phyloP scores from a whole-genome alignment of 176 grass and related monocot genomes.

The Saccharum officinarum region DNA sequence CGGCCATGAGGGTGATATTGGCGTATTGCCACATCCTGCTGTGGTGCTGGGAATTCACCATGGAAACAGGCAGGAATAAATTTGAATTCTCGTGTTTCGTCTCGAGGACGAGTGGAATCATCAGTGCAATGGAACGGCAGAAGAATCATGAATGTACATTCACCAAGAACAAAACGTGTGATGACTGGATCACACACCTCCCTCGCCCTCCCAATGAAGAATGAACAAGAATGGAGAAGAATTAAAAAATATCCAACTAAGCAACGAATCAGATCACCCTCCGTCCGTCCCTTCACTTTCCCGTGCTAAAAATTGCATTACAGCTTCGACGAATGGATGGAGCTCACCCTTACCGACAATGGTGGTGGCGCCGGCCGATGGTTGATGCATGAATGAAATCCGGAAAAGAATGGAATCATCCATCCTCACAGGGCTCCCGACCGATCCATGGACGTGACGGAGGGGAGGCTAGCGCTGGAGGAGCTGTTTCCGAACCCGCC shows the following conservation, averaged over 20 bases:
- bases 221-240: neutral
- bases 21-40: too few relatives aligned
- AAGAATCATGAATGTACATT: slow-evolving; percentile 31
- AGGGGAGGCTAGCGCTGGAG: slow-evolving; percentile 55
- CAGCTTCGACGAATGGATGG: neutral
- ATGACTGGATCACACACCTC: neutral
- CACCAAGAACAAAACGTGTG: slow-evolving; percentile 33
- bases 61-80: too few relatives aligned
- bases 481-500: slow-evolving; percentile 42
- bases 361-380: too few relatives aligned
- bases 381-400: too few relatives aligned
- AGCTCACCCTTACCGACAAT: too few relatives aligned
- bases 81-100: neutral
- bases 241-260: slow-evolving; percentile 30
- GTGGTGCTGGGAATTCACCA: too few relatives aligned
- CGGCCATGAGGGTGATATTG: too few relatives aligned
- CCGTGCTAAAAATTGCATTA: slow-evolving; percentile 31
- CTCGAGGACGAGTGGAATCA: neutral
- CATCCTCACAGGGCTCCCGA: neutral
- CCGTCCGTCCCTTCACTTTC: neutral
- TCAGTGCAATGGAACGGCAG: neutral
- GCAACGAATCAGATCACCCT: slow-evolving; percentile 7
- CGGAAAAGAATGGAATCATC: neutral
- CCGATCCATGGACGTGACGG: slow-evolving; percentile 62
- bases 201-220: too few relatives aligned